Conservation (phyloP, 352 stramenopile genomes). For the Phytopythium aichiense region DNA sequence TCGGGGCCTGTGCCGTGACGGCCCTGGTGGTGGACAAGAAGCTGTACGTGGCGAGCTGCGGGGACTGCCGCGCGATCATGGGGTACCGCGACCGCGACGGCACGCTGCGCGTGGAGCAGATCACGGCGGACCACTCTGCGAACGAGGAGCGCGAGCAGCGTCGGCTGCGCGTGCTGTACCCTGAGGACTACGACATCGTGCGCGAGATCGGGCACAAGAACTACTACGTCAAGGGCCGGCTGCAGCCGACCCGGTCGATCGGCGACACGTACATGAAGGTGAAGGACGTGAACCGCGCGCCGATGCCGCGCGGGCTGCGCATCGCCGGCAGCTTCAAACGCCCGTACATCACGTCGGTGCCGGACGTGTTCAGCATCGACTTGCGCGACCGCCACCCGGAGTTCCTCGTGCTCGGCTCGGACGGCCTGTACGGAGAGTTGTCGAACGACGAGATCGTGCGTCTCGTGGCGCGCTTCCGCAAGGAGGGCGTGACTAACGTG, state of each 20-base stretch:
- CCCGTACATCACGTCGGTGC: conserved; percentile 62
- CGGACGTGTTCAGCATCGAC: conserved; percentile 63
- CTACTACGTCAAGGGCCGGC: conserved; percentile 67
- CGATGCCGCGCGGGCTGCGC: conserved; percentile 55
- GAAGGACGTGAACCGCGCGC: conserved; percentile 60
- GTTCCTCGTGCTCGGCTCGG: conserved; percentile 61
- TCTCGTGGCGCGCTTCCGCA: conserved; percentile 40
- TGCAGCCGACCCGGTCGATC: conserved; percentile 61
- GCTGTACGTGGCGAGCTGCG: conserved; percentile 60
- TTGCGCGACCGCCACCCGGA: conserved; percentile 42
- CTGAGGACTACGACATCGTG: conserved; percentile 65
- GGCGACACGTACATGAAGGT: conserved; percentile 77
- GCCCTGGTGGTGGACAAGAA: conserved; percentile 49
- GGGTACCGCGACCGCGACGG: conserved; percentile 48
- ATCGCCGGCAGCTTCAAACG: conserved; percentile 52
- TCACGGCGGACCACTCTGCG: conserved; percentile 62
- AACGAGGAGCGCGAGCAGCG: conserved; percentile 60
- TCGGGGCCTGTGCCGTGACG: conserved; percentile 59
- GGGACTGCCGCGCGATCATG: conserved; percentile 66
- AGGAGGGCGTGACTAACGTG: conserved; percentile 49
- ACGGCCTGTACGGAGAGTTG: conserved; percentile 58
- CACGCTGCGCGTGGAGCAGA: conserved; percentile 53
- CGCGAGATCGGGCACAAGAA: conserved; percentile 61
- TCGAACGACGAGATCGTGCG: conserved; percentile 59
- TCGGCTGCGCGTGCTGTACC: conserved; percentile 47